These are phyloP conservation scores for Voacanga thouarsii DNA, from an alignment of 257 asterid genomes.

Conservation along the genomic window DNA sequence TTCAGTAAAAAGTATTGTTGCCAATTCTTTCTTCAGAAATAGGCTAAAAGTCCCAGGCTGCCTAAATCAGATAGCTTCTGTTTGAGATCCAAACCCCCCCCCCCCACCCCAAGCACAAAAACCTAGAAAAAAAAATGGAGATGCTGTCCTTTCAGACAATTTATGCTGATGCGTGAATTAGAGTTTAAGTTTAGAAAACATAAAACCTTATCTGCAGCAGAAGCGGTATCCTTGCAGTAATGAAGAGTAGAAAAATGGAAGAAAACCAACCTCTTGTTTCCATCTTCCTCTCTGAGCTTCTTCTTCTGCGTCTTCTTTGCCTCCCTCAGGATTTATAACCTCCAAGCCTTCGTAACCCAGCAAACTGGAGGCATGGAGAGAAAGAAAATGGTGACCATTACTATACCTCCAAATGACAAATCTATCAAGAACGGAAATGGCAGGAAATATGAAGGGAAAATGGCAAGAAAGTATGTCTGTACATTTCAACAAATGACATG, in stretches of 20 bases:
- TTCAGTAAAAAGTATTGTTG: background rate
- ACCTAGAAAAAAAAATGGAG: too few species aligned
- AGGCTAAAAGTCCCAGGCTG: too few species aligned
- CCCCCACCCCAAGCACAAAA: background rate
- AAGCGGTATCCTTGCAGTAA: background rate
- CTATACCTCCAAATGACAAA: background rate
- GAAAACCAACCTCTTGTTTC: constrained; percentile 62
- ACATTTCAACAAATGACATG: background rate
- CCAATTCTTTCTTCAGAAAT: background rate
- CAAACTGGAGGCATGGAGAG: constrained; percentile 40
- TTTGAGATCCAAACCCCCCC: background rate
- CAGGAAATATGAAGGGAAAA: background rate
- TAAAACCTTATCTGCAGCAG: background rate
- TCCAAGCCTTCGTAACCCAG: constrained; percentile 91
- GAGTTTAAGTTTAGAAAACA: background rate
- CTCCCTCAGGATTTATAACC: constrained; percentile 98
- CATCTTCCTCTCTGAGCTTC: constrained; percentile 98
- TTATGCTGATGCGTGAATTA: background rate
- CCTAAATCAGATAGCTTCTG: background rate
- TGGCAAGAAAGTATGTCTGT: background rate
- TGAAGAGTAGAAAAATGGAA: background rate
- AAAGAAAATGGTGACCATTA: background rate
- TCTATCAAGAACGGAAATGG: background rate
- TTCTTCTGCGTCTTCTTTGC: constrained; percentile 91
- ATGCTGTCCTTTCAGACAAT: background rate